A percentile compares a stretch with the other conserved stretches of the same genome.
Conservation (phyloP, 805 yeast genomes). For the Tetrapisispora taiwanensis region DNA sequence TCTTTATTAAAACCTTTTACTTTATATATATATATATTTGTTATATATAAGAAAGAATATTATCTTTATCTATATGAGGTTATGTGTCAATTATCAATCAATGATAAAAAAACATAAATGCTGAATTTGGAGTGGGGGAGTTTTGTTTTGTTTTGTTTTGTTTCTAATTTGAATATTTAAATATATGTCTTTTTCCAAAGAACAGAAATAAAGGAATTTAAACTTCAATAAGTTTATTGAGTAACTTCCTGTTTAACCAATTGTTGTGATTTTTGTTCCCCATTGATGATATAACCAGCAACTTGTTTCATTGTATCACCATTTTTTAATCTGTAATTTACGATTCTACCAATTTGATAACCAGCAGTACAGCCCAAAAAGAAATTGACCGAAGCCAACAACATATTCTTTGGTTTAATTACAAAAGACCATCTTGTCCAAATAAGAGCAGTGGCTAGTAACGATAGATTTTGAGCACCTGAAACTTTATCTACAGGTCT, state of each 20-base stretch:
- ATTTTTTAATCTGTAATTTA: constrained; percentile 47
- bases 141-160: too few species aligned
- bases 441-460: constrained; percentile 83
- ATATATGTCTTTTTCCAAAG: too few species aligned
- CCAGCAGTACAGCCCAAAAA: constrained; percentile 89
- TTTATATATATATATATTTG: neutral
- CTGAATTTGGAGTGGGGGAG: too few species aligned
- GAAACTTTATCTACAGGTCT: constrained; percentile 91
- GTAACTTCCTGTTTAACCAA: neutral
- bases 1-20: too few species aligned
- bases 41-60: neutral
- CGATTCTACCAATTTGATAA: constrained; percentile 67
- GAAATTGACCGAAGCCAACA: constrained; percentile 89
- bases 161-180: too few species aligned
- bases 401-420: constrained; percentile 76
- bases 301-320: constrained; percentile 58
- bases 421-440: constrained; percentile 99
- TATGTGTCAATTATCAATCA: neutral
- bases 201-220: too few species aligned
- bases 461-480: constrained; percentile 62
- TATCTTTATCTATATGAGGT: neutral
- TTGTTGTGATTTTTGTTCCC: constrained; percentile 19
- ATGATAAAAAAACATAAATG: neutral
- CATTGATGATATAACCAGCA: constrained; percentile 47
- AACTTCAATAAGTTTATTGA: neutral